Percentiles rank a stretch among this genome's conserved stretches.
These are phyloP conservation scores for Pseudonitzschia delicatissima DNA, from an alignment of 108 stramenopile genomes.

Conservation along the genomic window DNA sequence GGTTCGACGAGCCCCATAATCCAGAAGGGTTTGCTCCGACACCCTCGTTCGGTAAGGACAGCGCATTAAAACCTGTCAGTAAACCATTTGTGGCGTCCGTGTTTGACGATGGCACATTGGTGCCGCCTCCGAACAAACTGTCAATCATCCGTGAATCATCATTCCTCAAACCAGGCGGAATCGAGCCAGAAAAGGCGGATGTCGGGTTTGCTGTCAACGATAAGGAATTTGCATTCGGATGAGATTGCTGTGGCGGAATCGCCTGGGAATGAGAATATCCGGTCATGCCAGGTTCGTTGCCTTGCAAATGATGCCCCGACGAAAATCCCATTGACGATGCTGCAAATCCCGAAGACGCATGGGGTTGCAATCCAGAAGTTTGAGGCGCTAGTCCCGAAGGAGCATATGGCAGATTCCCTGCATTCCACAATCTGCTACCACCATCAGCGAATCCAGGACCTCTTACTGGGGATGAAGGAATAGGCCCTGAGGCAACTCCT, in stretches of 20 bases:
- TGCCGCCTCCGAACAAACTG: constrained; percentile 38
- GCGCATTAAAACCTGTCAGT: constrained; percentile 23
- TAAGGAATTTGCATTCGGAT: neutral
- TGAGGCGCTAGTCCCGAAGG: constrained; percentile 5
- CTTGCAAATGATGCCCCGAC: neutral
- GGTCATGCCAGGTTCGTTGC: neutral
- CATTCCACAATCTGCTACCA: constrained; percentile 6
- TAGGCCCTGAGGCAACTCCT: neutral
- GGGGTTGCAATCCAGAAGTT: constrained; percentile 4
- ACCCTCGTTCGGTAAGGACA: constrained; percentile 9
- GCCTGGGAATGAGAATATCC: neutral
- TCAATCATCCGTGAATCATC: constrained; percentile 47
- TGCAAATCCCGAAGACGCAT: neutral
- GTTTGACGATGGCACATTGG: neutral
- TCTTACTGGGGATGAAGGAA: constrained; percentile 8
- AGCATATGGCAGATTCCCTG: neutral
- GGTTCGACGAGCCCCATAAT: constrained; percentile 16
- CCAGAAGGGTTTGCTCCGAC: constrained; percentile 9
- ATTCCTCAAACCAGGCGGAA: neutral
- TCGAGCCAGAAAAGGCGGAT: neutral
- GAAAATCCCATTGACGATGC: constrained; percentile 11
- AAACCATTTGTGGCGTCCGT: neutral
- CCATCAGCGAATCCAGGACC: neutral
- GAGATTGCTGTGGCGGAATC: neutral
- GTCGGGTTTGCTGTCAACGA: neutral